Base-by-base conservation (phyloP, 164 flowering plant species). In the Stephania cephalantha region DNA sequence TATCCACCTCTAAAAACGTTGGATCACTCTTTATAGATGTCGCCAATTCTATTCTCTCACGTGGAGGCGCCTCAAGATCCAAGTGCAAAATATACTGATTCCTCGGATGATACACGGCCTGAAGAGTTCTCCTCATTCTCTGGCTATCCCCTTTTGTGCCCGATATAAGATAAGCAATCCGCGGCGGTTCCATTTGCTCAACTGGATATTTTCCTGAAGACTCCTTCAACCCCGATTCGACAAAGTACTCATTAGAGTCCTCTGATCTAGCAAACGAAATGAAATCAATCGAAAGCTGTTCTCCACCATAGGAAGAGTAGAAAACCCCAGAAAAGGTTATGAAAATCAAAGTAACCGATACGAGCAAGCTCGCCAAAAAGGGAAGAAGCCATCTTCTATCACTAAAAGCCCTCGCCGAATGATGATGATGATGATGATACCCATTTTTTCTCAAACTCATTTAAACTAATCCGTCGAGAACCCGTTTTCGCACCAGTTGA, bases 51-150 rank as follows among this genome's bases (percentile, higher is more conserved):
- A 95, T 76, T 79, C 98, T 83, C 80, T 93, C 99, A 12, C 88
- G 83, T 1, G 98, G 96, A 17, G 98, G 95, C 71, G 97, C 97
- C 87, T 95, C 99, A 76, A 95, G 92, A 85, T 95, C 99, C 87
- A 95, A 86, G 81, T 95, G 99, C 73, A 95, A 53, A 76, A 95
- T 80, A 80, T 95, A 95, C 81, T 88, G 97, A 78, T 95, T 95
- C 74, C 97, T 84, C 0, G 98, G 99, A 80, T 95, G 99, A 85
- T 95, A 95, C 55, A 93, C 87, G 17, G 98, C 98, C 80, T 86
- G 90, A 83, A 95, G 85, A 1, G 92, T 90, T 81, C 99, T 91
- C 90, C 85, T 83, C 90, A 93, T 87, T 77, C 97, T 91, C 52
- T 84, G 92, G 72, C 92, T 85, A 81, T 95, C 99, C 25, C 98